phyloP scores from a whole-genome alignment of 2,329 filamentous ascomycete species.

The Aureobasidium leucospermi region DNA sequence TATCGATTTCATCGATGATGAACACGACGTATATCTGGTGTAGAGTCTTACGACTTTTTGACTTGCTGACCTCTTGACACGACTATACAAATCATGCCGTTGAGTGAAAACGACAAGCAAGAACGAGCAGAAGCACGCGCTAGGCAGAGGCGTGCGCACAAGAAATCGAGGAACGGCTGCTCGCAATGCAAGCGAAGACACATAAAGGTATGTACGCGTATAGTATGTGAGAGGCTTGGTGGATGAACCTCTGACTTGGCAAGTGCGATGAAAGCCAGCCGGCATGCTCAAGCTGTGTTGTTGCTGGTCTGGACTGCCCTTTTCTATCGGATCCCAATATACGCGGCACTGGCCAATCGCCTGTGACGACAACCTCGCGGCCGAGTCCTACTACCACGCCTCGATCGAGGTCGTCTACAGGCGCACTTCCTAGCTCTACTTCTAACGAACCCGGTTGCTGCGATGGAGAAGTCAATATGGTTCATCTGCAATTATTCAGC shows the following conservation, averaged over 20 bases:
- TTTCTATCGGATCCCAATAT: background rate
- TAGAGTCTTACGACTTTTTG: no score
- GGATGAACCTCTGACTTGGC: background rate
- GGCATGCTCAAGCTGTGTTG: background rate
- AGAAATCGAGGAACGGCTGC: background rate
- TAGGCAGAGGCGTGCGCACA: background rate
- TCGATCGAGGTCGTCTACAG: no score
- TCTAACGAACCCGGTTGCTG: background rate
- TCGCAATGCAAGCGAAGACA: background rate
- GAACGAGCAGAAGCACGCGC: no score
- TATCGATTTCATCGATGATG: no score
- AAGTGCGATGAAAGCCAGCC: background rate
- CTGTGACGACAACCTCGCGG: background rate
- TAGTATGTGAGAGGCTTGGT: background rate
- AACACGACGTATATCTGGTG: no score
- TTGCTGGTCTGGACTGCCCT: background rate
- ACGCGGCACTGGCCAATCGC: background rate
- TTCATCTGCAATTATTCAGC: background rate
- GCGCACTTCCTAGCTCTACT: no score
- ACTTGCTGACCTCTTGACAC: no score
- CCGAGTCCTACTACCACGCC: background rate
- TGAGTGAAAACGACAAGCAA: no score
- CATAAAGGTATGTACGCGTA: background rate
- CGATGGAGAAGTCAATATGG: background rate
- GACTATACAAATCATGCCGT: no score